A percentile compares a stretch with the other conserved stretches of the same genome.
These are phyloP conservation scores for Phialemoniopsis sp. DNA, from an alignment of 2,329 filamentous ascomycete species.

Conservation along the genomic window DNA sequence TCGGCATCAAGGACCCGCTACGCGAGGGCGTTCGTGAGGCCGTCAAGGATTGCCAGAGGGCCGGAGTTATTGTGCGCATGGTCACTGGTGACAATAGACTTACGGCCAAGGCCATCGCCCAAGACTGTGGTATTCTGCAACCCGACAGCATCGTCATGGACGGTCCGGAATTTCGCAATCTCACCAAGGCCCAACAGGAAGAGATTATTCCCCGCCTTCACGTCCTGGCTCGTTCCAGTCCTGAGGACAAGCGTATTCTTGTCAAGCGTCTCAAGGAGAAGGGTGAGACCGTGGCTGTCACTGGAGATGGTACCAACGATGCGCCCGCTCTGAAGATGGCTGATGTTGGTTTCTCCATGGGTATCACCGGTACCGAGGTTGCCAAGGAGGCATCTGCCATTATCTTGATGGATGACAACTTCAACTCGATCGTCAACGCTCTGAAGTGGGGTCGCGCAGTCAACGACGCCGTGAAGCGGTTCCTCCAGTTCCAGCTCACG, in stretches of 20 bases:
- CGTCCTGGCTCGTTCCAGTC: slow-evolving; percentile 70
- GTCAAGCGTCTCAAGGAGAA: slow-evolving; percentile 68
- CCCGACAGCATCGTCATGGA: slow-evolving; percentile 69
- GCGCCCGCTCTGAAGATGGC: slow-evolving; percentile 77
- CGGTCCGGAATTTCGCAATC: slow-evolving; percentile 71
- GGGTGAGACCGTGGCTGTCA: slow-evolving; percentile 76
- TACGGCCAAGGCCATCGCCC: slow-evolving; percentile 74
- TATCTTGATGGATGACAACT: slow-evolving; percentile 86
- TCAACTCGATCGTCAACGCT: slow-evolving; percentile 80
- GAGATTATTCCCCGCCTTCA: slow-evolving; percentile 65
- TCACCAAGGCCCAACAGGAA: slow-evolving; percentile 61
- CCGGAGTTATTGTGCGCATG: slow-evolving; percentile 79
- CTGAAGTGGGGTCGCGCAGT: slow-evolving; percentile 77
- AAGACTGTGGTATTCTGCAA: slow-evolving; percentile 72
- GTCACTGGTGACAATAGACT: slow-evolving; percentile 80
- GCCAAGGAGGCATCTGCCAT: slow-evolving; percentile 83
- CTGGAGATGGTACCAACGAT: slow-evolving; percentile 81
- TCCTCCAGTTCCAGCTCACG: slow-evolving; percentile 73
- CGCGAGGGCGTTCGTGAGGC: slow-evolving; percentile 71
- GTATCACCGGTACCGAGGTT: slow-evolving; percentile 77
- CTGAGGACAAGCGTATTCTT: slow-evolving; percentile 72
- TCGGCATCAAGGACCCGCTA: slow-evolving; percentile 79
- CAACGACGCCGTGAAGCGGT: slow-evolving; percentile 74
- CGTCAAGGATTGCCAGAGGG: slow-evolving; percentile 67
- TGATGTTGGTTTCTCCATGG: slow-evolving; percentile 84